Evolutionary conservation across 768 basidiomycete genomes (phyloP).

Genomic region (Leccinum sublutescens): DNA sequence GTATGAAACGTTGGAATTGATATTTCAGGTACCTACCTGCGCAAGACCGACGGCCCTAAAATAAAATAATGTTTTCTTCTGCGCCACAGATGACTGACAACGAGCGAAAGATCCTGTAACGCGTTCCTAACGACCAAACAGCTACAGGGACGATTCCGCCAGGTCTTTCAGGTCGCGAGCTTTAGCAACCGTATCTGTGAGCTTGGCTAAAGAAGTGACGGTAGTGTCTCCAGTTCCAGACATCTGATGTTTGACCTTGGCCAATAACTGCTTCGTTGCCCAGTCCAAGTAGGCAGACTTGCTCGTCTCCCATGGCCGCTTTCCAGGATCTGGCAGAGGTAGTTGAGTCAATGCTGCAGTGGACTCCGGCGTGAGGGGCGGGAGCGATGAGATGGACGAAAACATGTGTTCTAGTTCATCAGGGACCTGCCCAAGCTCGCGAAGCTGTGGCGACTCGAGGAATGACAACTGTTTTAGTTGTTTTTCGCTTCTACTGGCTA

Average conservation of each 20-base stretch:
- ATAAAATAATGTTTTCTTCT: background rate
- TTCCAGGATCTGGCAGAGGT: conserved; percentile 52
- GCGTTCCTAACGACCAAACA: background rate
- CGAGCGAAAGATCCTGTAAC: background rate
- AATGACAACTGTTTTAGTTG: conserved; percentile 43
- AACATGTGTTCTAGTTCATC: conserved; percentile 44
- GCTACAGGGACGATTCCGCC: conserved; percentile 9
- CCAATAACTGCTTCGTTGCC: conserved; percentile 60
- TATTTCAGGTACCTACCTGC: background rate
- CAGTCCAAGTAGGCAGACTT: conserved; percentile 75
- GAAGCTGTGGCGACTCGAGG: conserved; percentile 41
- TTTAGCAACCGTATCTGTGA: conserved; percentile 19
- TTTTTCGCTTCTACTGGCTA: conserved; percentile 46
- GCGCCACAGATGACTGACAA: background rate
- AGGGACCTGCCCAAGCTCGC: conserved; percentile 40
- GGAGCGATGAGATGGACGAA: conserved; percentile 47
- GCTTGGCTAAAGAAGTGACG: conserved; percentile 21
- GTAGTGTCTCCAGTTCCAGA: conserved; percentile 17
- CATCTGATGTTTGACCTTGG: conserved; percentile 26
- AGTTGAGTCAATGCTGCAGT: conserved; percentile 35
- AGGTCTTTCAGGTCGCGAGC: conserved; percentile 20
- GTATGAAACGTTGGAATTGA: background rate
- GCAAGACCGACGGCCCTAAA: background rate
- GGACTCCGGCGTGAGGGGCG: conserved; percentile 41
- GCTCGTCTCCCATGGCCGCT: conserved; percentile 76